Percentiles rank a stretch among this genome's conserved stretches.
These are phyloP conservation scores for Wickerhamomyces silvicola DNA, from an alignment of 805 yeast species.

Conservation along the genomic window DNA sequence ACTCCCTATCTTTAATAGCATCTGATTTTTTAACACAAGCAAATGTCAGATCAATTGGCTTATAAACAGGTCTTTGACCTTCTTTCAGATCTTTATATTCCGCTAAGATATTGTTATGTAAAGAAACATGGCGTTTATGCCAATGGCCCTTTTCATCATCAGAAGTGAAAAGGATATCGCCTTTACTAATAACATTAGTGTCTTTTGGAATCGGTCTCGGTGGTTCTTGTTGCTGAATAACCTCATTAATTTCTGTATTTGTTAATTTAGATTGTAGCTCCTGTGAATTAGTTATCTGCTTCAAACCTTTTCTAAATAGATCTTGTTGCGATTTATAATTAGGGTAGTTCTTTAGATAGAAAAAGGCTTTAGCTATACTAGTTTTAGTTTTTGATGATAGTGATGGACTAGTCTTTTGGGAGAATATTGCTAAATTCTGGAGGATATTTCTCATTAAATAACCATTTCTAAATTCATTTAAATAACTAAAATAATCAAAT, in stretches of 20 bases:
- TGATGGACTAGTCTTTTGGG: conserved; percentile 4
- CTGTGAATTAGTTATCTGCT: no score
- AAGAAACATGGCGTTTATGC: conserved; percentile 86
- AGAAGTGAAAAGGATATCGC: conserved; percentile 49
- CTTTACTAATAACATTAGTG: conserved; percentile 5
- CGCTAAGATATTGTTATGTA: conserved; percentile 57
- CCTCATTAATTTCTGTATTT: conserved; percentile 2
- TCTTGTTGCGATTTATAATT: conserved; percentile 10
- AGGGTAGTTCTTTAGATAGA: conserved; percentile 8
- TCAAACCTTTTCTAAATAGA: conserved; percentile 3
- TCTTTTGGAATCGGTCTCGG: neutral
- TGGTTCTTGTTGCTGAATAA: neutral
- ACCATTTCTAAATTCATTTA: conserved; percentile 25
- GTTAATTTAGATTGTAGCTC: no score
- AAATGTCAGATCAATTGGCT: conserved; percentile 65
- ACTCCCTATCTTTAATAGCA: conserved; percentile 23
- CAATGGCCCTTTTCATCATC: conserved; percentile 65
- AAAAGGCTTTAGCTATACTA: conserved; percentile 9
- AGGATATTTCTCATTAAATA: conserved; percentile 13
- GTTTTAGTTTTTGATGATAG: neutral
- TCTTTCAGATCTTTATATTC: conserved; percentile 80
- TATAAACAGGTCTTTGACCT: conserved; percentile 52
- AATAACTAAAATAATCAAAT: conserved; percentile 38
- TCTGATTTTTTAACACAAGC: conserved; percentile 48
- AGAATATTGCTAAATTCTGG: conserved; percentile 6